Evolutionary conservation across 1,284 basidiomycete genomes (phyloP).

Genomic region (Chondrostereum purpureum): DNA sequence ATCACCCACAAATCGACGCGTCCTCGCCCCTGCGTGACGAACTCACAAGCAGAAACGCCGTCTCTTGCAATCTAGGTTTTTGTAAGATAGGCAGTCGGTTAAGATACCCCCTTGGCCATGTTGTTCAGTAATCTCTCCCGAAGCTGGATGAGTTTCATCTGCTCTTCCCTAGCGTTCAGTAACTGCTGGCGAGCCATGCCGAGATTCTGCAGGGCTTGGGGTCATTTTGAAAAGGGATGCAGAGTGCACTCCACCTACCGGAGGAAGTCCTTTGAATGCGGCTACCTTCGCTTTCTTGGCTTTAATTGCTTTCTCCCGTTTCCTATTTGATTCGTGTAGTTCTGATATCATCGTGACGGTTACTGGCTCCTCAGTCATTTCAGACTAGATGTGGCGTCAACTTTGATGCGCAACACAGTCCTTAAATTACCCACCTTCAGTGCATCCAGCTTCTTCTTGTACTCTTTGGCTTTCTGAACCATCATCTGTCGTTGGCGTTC

Average conservation of each 20-base stretch:
- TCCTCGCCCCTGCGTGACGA: no score
- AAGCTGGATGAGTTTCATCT: constrained; percentile 1
- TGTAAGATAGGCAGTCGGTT: no score
- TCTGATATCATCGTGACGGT: constrained; percentile 25
- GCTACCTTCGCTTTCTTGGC: constrained; percentile 35
- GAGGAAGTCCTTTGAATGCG: constrained; percentile 42
- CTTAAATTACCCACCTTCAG: background rate
- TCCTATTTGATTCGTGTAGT: constrained; percentile 3
- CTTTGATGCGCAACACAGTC: no score
- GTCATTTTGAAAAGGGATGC: constrained; percentile 1
- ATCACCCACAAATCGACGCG: no score
- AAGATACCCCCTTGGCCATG: background rate
- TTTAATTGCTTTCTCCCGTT: constrained; percentile 22
- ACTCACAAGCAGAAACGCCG: no score
- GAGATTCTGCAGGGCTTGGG: constrained; percentile 28
- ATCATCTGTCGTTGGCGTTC: constrained; percentile 5
- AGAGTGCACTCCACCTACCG: constrained; percentile 27
- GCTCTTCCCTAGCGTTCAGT: constrained; percentile 31
- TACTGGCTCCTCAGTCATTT: constrained; percentile 24
- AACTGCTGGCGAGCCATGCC: constrained; percentile 39
- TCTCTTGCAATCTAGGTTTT: no score
- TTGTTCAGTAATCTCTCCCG: constrained; percentile 3
- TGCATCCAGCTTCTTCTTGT: constrained; percentile 1
- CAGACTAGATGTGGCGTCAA: no score
- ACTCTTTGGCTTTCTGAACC: constrained; percentile 8